phyloP scores from a whole-genome alignment of 1,284 basidiomycete species.

The Golubevia pallescens region DNA sequence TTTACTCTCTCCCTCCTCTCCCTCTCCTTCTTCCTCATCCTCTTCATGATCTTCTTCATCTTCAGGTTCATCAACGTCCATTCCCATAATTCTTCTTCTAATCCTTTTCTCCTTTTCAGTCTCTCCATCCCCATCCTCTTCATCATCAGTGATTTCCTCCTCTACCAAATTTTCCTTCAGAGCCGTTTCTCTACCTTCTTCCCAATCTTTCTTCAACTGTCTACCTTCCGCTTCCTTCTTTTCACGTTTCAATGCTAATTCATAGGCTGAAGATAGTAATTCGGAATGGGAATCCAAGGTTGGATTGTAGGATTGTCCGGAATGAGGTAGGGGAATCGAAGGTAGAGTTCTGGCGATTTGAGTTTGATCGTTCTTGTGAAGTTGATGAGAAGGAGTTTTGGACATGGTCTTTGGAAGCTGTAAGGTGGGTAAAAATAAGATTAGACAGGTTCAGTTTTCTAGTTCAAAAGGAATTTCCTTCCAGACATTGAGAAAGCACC shows the following conservation, averaged over 20 bases:
- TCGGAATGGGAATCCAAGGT: slow-evolving; percentile 77
- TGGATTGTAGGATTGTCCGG: slow-evolving; percentile 94
- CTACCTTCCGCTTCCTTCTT: slow-evolving; percentile 69
- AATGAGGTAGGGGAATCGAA: slow-evolving; percentile 78
- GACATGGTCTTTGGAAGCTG: no score
- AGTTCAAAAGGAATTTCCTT: no score
- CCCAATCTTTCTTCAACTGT: slow-evolving; percentile 63
- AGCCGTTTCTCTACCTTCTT: slow-evolving; percentile 45
- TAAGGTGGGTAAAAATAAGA: no score
- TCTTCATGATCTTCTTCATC: slow-evolving; percentile 66
- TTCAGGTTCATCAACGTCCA: slow-evolving; percentile 70
- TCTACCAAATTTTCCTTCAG: slow-evolving; percentile 22
- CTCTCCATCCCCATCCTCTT: slow-evolving; percentile 31
- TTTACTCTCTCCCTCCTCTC: slow-evolving; percentile 47
- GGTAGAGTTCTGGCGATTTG: slow-evolving; percentile 65
- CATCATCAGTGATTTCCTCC: slow-evolving; percentile 3
- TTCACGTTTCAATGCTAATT: slow-evolving; percentile 70
- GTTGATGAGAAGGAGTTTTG: slow-evolving; percentile 55
- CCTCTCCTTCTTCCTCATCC: slow-evolving; percentile 40
- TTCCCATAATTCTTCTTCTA: slow-evolving; percentile 67
- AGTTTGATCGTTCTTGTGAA: slow-evolving; percentile 25
- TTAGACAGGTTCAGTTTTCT: no score
- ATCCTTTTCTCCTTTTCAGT: slow-evolving; percentile 9
- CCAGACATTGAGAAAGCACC: no score
- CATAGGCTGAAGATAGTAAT: slow-evolving; percentile 75